These are phyloP conservation scores for Pinus tabuliformis DNA, from an alignment of 75 land plant genomes.

Conservation along the genomic window DNA sequence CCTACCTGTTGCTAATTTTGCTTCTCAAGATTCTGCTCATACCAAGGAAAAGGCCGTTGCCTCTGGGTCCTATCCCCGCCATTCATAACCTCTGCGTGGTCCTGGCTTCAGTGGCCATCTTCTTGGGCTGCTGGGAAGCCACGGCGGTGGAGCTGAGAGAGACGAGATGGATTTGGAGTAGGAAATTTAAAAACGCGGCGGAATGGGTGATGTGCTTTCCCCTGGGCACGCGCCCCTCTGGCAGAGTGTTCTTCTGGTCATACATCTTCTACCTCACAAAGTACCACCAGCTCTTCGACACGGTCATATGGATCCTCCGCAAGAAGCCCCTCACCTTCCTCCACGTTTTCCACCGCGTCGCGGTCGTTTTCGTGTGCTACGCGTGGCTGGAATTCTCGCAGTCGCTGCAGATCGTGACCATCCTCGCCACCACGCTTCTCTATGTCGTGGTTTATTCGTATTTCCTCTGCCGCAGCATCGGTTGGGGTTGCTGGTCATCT, in stretches of 20 bases:
- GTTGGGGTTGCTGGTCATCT: slow-evolving; percentile 3
- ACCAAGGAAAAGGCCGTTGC: slow-evolving; percentile 41
- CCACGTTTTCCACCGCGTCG: slow-evolving; percentile 28
- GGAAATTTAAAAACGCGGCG: slow-evolving; percentile 2
- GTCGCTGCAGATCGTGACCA: slow-evolving; percentile 41
- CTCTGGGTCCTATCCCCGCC: slow-evolving; percentile 75
- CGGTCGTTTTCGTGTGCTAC: slow-evolving; percentile 35
- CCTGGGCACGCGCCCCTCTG: slow-evolving; percentile 28
- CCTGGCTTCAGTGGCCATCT: slow-evolving; percentile 40
- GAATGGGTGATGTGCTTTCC: slow-evolving; percentile 37
- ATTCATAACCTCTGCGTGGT: slow-evolving; percentile 62
- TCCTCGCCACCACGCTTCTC: slow-evolving; percentile 33
- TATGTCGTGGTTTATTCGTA: slow-evolving; percentile 57
- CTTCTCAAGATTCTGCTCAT: slow-evolving; percentile 20
- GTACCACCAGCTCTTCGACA: slow-evolving; percentile 38
- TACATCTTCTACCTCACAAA: slow-evolving; percentile 46
- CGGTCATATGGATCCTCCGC: slow-evolving; percentile 19
- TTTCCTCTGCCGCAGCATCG: slow-evolving; percentile 54
- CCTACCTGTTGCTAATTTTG: slow-evolving; percentile 13
- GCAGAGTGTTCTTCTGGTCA: slow-evolving; percentile 50
- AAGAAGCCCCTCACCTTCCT: slow-evolving; percentile 30
- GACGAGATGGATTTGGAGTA: slow-evolving; percentile 70
- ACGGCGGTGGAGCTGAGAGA: slow-evolving; percentile 68
- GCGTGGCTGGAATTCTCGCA: slow-evolving; percentile 40
- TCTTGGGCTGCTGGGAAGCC: slow-evolving; percentile 52